These are phyloP conservation scores for Spiraea crenata DNA, from an alignment of 331 rosid species.

Conservation along the genomic window DNA sequence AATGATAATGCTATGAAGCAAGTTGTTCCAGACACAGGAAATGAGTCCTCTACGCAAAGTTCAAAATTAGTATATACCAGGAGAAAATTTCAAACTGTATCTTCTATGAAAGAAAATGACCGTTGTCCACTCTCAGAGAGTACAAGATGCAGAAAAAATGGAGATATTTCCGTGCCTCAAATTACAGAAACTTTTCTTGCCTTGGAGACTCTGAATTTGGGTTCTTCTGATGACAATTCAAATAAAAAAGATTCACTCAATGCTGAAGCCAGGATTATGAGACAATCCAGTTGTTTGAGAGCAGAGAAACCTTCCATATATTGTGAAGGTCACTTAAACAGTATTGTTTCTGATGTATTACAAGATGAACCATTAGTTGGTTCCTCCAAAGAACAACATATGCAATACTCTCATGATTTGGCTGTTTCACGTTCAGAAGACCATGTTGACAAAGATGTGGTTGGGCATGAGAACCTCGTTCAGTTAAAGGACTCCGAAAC, in stretches of 20 bases:
- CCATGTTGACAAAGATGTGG: slow-evolving; percentile 32
- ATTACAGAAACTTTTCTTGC: slow-evolving; percentile 28
- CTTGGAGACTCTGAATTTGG: slow-evolving; percentile 24
- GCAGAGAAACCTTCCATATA: slow-evolving; percentile 14
- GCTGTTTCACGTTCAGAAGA: slow-evolving; percentile 36
- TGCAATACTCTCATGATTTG: slow-evolving; percentile 11
- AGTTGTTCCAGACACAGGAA: slow-evolving; percentile 34
- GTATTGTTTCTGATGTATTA: slow-evolving; percentile 18
- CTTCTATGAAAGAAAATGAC: slow-evolving; percentile 28
- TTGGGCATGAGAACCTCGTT: slow-evolving; percentile 32
- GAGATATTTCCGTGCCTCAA: slow-evolving; percentile 33
- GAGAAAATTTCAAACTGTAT: slow-evolving; percentile 37
- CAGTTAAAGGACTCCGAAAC: slow-evolving; percentile 21
- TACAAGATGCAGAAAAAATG: slow-evolving; percentile 26
- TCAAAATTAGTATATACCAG: slow-evolving; percentile 51
- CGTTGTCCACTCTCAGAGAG: slow-evolving; percentile 33
- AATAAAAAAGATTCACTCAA: slow-evolving; percentile 25
- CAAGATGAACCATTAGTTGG: slow-evolving; percentile 23
- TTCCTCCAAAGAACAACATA: slow-evolving; percentile 19
- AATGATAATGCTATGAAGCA: slow-evolving; percentile 34
- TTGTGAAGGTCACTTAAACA: slow-evolving; percentile 16
- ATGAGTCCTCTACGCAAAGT: slow-evolving; percentile 29
- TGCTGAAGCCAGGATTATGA: slow-evolving; percentile 27
- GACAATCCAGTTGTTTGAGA: slow-evolving; percentile 8
- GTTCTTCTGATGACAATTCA: slow-evolving; percentile 33